phyloP scores from a whole-genome alignment of 1,284 basidiomycete genomes.

The Melampsora abietis-canadensis region DNA sequence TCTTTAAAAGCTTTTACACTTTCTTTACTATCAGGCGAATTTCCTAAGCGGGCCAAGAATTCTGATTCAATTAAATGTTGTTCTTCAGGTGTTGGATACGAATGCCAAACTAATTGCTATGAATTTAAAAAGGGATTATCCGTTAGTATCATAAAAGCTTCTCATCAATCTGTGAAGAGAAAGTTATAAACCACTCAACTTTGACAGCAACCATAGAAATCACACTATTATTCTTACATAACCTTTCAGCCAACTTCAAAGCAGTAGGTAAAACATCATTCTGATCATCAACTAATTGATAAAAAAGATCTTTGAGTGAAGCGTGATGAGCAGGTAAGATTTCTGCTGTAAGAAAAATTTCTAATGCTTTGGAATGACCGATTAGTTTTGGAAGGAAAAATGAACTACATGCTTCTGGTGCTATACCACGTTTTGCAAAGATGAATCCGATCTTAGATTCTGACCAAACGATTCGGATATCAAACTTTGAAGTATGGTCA shows the following conservation, averaged over 20 bases:
- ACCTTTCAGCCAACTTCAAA: constrained; percentile 46
- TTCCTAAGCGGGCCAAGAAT: too few species aligned
- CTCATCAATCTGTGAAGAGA: neutral
- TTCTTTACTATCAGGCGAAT: too few species aligned
- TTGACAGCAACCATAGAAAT: constrained; percentile 50
- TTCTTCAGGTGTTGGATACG: too few species aligned
- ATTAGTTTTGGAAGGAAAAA: constrained; percentile 48
- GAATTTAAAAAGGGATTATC: too few species aligned
- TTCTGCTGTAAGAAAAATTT: constrained; percentile 49
- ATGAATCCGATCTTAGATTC: constrained; percentile 49
- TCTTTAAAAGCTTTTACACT: too few species aligned
- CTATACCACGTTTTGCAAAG: constrained; percentile 49
- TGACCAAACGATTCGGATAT: constrained; percentile 45
- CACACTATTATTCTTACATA: constrained; percentile 46
- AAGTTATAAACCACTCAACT: constrained; percentile 47
- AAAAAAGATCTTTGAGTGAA: constrained; percentile 44
- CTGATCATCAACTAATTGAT: constrained; percentile 42
- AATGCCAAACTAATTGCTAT: too few species aligned
- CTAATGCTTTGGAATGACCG: constrained; percentile 47
- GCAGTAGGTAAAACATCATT: constrained; percentile 45
- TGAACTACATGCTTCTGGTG: constrained; percentile 47
- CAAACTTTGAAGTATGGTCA: constrained; percentile 26
- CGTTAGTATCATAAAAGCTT: too few species aligned
- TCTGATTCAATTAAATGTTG: too few species aligned
- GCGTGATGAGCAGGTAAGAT: constrained; percentile 43